A percentile compares a stretch with the other conserved stretches of the same genome.
Evolutionary conservation across 2,329 filamentous ascomycete species (phyloP).

Genomic region (Tolypocladium sp.): DNA sequence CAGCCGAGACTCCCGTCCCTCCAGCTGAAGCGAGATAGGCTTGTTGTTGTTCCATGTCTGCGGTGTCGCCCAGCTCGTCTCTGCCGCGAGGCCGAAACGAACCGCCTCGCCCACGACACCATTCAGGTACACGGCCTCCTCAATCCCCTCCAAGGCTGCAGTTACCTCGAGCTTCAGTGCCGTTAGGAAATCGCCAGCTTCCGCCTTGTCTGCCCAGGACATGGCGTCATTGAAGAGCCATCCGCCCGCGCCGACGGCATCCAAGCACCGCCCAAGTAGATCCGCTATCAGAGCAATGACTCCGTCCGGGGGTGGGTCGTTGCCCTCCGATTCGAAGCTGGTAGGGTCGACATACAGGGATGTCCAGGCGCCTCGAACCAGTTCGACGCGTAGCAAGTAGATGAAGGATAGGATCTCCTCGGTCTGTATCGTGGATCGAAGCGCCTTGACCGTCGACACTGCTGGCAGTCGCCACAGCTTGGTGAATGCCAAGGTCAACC

Average conservation of each 20-base stretch:
- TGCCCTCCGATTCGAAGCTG: conserved; percentile 30
- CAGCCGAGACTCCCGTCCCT: conserved; percentile 37
- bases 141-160: conserved; percentile 61
- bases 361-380: conserved; percentile 69
- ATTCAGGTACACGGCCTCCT: conserved; percentile 57
- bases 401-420: conserved; percentile 65
- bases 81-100: conserved; percentile 41
- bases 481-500: conserved; percentile 58
- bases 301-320: conserved; percentile 48
- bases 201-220: conserved; percentile 38
- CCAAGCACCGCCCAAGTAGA: conserved; percentile 63
- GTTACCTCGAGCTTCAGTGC: conserved; percentile 60
- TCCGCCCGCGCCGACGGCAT: conserved; percentile 64
- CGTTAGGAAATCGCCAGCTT: conserved; percentile 54
- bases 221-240: conserved; percentile 59
- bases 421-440: conserved; percentile 54
- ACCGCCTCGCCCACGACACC: conserved; percentile 58
- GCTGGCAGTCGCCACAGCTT: conserved; percentile 60
- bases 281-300: conserved; percentile 64
- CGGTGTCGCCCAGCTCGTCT: conserved; percentile 19
- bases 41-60: conserved; percentile 25
- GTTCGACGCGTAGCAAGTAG: conserved; percentile 61
- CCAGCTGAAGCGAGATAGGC: conserved; percentile 31
- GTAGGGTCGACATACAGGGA: conserved; percentile 57
- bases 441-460: conserved; percentile 48